These are phyloP conservation scores for Carex arenaria DNA, from an alignment of 202 grass and related monocot species.

Conservation along the genomic window DNA sequence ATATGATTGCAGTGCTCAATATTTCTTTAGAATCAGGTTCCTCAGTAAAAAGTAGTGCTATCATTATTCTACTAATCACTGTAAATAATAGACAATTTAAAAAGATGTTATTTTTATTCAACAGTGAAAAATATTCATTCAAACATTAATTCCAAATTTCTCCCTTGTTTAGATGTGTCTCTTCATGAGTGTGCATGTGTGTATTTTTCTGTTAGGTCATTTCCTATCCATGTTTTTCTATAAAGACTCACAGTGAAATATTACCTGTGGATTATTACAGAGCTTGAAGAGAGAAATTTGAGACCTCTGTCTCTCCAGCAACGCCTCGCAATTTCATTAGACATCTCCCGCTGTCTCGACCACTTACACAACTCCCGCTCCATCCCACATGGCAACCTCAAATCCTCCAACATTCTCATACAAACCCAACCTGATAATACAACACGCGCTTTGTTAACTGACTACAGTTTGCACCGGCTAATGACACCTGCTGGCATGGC, in stretches of 20 bases:
- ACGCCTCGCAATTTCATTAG: conserved; percentile 52
- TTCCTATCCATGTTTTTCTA: neutral
- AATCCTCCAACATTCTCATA: conserved; percentile 72
- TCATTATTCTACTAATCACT: neutral
- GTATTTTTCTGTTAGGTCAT: neutral
- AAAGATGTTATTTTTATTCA: neutral
- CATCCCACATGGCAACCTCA: conserved; percentile 89
- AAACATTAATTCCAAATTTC: neutral
- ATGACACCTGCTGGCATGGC: conserved; percentile 72
- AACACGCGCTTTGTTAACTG: conserved; percentile 48
- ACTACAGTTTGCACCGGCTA: conserved; percentile 87
- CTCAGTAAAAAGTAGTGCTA: neutral
- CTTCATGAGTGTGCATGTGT: neutral
- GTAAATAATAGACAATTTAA: neutral
- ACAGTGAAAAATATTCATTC: neutral
- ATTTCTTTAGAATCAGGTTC: neutral
- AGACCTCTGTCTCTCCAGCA: conserved; percentile 43
- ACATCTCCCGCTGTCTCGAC: conserved; percentile 61
- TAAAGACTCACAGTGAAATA: conserved; percentile 26
- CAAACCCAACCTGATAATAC: conserved; percentile 25
- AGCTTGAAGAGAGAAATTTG: conserved; percentile 54
- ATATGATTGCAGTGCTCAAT: neutral
- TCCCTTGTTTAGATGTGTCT: neutral
- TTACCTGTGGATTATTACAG: conserved; percentile 31
- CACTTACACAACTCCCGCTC: conserved; percentile 68